A percentile compares a stretch with the other conserved stretches of the same genome.
phyloP scores from a whole-genome alignment of 768 basidiomycete species.

The Sporobolomyces phaffii region DNA sequence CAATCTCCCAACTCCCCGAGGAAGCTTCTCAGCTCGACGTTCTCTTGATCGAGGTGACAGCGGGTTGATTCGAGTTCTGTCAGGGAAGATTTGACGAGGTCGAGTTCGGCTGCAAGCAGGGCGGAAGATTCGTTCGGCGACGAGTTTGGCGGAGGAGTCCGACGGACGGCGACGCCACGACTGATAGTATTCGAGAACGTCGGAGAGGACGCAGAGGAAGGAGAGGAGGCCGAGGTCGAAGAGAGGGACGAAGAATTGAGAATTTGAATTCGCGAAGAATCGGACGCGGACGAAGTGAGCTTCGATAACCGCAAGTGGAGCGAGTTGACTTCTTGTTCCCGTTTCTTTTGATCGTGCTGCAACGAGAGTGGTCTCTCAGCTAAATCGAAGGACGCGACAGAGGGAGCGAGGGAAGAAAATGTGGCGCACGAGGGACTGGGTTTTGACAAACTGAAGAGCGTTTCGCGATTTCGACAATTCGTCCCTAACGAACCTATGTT shows the following conservation, averaged over 20 bases:
- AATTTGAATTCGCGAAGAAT: neutral
- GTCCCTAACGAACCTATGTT: neutral
- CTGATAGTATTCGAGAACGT: neutral
- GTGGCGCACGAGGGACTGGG: neutral
- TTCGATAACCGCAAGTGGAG: neutral
- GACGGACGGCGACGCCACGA: neutral
- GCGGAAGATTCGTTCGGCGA: neutral
- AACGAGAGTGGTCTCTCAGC: neutral
- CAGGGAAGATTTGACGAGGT: neutral
- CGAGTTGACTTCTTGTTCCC: neutral
- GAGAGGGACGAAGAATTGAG: neutral
- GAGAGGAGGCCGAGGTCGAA: neutral
- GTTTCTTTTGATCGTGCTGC: constrained; percentile 13
- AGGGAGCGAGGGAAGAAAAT: no score
- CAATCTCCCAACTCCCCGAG: constrained; percentile 4
- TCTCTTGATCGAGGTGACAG: neutral
- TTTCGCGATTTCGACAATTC: neutral
- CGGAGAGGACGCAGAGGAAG: neutral
- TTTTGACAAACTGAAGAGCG: constrained; percentile 7
- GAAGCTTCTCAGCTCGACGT: neutral
- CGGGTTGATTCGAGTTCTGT: neutral
- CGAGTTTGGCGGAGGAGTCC: neutral
- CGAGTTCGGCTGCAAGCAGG: neutral
- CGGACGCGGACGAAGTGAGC: neutral
- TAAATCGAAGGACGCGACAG: no score